Base-by-base conservation (phyloP, 352 stramenopile genomes). In the Phytophthora macrochlamydospora region DNA sequence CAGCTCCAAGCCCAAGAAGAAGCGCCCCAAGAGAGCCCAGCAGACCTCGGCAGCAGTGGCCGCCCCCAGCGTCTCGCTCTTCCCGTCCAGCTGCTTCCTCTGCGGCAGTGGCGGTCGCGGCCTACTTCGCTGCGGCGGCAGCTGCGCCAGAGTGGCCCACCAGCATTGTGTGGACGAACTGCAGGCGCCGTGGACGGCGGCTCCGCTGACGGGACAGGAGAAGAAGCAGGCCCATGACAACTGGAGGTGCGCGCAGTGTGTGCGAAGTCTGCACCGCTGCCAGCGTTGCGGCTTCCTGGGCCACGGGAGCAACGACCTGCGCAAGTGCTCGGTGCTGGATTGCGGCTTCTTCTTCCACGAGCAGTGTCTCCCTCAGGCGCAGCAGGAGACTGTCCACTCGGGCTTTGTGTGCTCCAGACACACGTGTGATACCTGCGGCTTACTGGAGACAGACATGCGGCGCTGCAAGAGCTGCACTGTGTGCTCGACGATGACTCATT, bases 171-270 rank as follows among this genome's bases (percentile, higher is more conserved):
- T 94, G 37, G 75, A 88, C 14, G 67, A 87, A 28, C 64, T 86
- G 12, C 81, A 85, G 44, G 77, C 71, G 2, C 32, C 65, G 2
- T 38, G 24, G 7, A 52, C 44, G 9, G 65, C 64, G 0, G 28
- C 59, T 49, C 42, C 56, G 46, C 32, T 67, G 14, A 62, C 64
- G 29, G 38, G 52, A 13, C 62, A 61, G 18, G 76, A 79, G 40
- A 68, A 72, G 37, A 81, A 76, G 33, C 54, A 67, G 28, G 69
- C 61, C 30, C 67, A 67, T 24, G 69, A 83, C 44, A 29, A 60
- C 28, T 94, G 87, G 87, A 75, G 74, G 50, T 94, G 87, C 51
- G 83, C 75, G 35, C 81, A 94, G 44, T 94, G 86, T 55, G 58
- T 67, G 33, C 79, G 86, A 9, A 71, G 66, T 0, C 49, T 94